Conservation (phyloP, 495 filamentous ascomycete genomes). For the Neurospora pannonica region DNA sequence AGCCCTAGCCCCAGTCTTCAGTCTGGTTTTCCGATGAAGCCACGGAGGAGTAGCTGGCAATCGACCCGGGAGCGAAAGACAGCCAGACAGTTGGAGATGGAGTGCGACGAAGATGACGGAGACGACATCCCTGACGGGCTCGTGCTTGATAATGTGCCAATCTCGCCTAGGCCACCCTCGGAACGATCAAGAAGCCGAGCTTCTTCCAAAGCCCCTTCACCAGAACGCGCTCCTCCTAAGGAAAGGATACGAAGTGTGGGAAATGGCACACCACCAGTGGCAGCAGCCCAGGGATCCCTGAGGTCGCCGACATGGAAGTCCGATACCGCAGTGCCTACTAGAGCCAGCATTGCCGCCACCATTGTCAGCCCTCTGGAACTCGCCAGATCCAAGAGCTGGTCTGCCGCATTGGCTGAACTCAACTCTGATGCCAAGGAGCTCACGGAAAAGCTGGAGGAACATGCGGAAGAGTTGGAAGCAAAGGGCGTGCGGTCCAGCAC, state of each 20-base stretch:
- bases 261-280: conserved; percentile 43
- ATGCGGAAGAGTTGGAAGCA: conserved; percentile 57
- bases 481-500: conserved; percentile 28
- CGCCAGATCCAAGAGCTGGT: conserved; percentile 78
- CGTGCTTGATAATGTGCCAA: conserved; percentile 84
- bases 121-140: conserved; percentile 84
- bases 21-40: conserved; percentile 34
- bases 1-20: conserved; percentile 33
- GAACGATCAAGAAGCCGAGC: conserved; percentile 50
- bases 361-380: conserved; percentile 23
- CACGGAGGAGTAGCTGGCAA: conserved; percentile 63
- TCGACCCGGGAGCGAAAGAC: conserved; percentile 58
- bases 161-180: conserved; percentile 72
- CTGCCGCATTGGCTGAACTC: conserved; percentile 63
- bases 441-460: conserved; percentile 79
- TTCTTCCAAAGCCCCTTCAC: conserved; percentile 43
- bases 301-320: conserved; percentile 39
- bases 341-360: conserved; percentile 15
- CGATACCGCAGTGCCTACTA: conserved; percentile 18
- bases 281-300: conserved; percentile 38
- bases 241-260: conserved; percentile 42
- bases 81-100: conserved; percentile 68
- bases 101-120: conserved; percentile 82
- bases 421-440: conserved; percentile 82
- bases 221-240: conserved; percentile 43